These are phyloP conservation scores for Juncus inflexus DNA, from an alignment of 176 grass and related monocot species.

Conservation along the genomic window DNA sequence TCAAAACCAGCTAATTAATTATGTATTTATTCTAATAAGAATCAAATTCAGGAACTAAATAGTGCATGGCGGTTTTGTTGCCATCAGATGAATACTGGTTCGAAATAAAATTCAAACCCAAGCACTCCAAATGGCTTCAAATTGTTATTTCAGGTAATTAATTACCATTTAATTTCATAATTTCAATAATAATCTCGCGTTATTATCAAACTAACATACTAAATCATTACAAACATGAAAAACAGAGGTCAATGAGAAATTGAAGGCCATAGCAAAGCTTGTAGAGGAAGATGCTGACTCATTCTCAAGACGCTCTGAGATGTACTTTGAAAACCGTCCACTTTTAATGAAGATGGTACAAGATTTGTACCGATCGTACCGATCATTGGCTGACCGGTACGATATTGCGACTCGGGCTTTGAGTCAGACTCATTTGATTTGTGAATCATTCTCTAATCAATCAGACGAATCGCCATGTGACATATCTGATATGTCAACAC, in stretches of 20 bases:
- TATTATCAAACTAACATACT: no score
- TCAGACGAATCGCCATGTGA: background rate
- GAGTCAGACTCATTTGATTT: slow-evolving; percentile 75
- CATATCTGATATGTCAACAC: background rate
- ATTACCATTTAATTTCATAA: slow-evolving; percentile 8
- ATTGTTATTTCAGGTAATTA: slow-evolving; percentile 67
- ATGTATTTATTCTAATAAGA: background rate
- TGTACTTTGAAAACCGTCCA: slow-evolving; percentile 89
- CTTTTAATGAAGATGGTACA: slow-evolving; percentile 83
- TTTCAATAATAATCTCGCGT: background rate
- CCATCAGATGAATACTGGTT: slow-evolving; percentile 52
- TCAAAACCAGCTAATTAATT: no score
- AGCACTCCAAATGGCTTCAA: slow-evolving; percentile 96
- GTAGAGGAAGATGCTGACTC: slow-evolving; percentile 97
- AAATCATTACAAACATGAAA: slow-evolving; percentile 1
- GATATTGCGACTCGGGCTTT: slow-evolving; percentile 72
- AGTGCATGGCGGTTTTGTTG: background rate
- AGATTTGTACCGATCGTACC: slow-evolving; percentile 87
- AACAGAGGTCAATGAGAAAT: slow-evolving; percentile 78
- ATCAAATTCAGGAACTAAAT: background rate
- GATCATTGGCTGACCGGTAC: slow-evolving; percentile 80
- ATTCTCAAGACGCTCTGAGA: slow-evolving; percentile 87
- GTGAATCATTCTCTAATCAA: slow-evolving; percentile 70
- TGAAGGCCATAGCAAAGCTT: slow-evolving; percentile 78
- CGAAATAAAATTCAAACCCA: slow-evolving; percentile 88